phyloP scores from a whole-genome alignment of 2,329 filamentous ascomycete genomes.

The Trichoderma arundinaceum region DNA sequence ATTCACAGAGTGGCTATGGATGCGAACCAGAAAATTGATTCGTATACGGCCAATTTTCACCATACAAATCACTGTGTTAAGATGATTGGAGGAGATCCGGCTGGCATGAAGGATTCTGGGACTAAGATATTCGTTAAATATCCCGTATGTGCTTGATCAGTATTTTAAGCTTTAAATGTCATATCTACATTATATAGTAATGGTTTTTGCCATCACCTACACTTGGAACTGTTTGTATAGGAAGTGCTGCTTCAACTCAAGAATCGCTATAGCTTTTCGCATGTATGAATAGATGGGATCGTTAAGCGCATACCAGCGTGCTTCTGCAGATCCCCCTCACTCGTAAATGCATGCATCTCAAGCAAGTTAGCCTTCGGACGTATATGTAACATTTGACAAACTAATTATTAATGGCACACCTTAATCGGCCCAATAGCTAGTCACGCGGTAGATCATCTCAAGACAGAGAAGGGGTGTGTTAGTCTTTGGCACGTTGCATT shows the following conservation, averaged over 20 bases:
- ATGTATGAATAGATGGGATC: neutral
- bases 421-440: neutral
- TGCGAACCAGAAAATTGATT: slow-evolving; percentile 33
- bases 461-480: neutral
- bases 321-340: neutral
- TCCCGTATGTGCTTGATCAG: slow-evolving; percentile 31
- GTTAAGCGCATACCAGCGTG: neutral
- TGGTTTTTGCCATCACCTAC: too few species aligned
- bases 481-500: neutral
- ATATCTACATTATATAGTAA: too few species aligned
- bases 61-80: slow-evolving; percentile 37
- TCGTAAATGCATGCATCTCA: neutral
- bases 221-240: too few species aligned
- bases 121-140: slow-evolving; percentile 37
- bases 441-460: neutral
- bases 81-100: slow-evolving; percentile 33
- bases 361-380: neutral
- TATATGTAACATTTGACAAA: neutral
- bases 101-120: slow-evolving; percentile 33
- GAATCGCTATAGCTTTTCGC: too few species aligned
- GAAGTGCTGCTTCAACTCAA: neutral
- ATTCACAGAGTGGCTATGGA: slow-evolving; percentile 36
- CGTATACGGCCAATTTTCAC: slow-evolving; percentile 35
- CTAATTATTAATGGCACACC: neutral
- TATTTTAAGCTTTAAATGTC: too few species aligned